Evolutionary conservation across 2,329 filamentous ascomycete species (phyloP).

Genomic region (Neonectria hederae): DNA sequence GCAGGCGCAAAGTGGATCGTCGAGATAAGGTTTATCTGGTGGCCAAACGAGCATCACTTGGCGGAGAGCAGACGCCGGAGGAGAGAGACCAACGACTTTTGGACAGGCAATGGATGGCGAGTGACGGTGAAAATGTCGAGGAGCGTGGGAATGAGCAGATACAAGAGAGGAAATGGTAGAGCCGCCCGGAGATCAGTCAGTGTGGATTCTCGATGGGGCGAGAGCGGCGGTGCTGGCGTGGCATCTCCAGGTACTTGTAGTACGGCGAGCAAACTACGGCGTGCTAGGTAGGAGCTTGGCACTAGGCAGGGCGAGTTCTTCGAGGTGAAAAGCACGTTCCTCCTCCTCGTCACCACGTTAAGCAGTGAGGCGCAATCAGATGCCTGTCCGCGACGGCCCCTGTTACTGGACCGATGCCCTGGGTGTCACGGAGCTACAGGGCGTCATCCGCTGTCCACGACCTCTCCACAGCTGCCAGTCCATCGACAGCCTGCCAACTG

Average conservation of each 20-base stretch:
- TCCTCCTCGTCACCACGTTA: neutral
- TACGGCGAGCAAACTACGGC: neutral
- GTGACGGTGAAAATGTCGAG: neutral
- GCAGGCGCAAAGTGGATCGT: conserved; percentile 16
- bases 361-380: conserved; percentile 14
- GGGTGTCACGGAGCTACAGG: neutral
- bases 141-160: conserved; percentile 1
- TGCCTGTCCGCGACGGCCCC: conserved; percentile 1
- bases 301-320: neutral
- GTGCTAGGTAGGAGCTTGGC: neutral
- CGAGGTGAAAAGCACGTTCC: conserved; percentile 12
- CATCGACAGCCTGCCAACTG: neutral
- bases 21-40: conserved; percentile 14
- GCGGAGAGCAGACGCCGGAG: neutral
- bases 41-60: conserved; percentile 1
- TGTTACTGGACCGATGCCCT: conserved; percentile 4
- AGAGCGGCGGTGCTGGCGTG: conserved; percentile 12
- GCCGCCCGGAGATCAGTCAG: conserved; percentile 3
- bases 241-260: conserved; percentile 3
- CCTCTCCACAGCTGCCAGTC: neutral
- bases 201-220: conserved; percentile 23
- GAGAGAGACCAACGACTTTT: neutral
- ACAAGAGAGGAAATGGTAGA: conserved; percentile 9
- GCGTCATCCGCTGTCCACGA: neutral
- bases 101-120: neutral